These are phyloP conservation scores for Phytophthora crassamura DNA, from an alignment of 352 stramenopile species.

Conservation along the genomic window DNA sequence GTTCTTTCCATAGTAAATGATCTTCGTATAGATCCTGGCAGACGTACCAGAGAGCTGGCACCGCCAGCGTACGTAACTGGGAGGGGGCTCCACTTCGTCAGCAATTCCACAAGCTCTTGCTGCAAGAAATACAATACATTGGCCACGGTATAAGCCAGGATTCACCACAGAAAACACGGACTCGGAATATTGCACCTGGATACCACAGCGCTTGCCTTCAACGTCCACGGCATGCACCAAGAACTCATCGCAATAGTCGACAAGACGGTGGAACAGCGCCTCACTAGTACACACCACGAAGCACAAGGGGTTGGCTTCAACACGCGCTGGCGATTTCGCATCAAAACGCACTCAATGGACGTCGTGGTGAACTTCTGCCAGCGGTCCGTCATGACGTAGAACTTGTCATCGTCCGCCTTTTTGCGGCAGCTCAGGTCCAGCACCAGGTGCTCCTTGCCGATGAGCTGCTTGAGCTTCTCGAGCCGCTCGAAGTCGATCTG, in stretches of 20 bases:
- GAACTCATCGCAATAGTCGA: constrained; percentile 97
- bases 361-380: constrained; percentile 98
- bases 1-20: background rate
- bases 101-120: constrained; percentile 95
- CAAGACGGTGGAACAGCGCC: constrained; percentile 89
- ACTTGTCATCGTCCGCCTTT: constrained; percentile 84
- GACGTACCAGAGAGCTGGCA: constrained; percentile 85
- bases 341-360: constrained; percentile 73
- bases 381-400: constrained; percentile 96
- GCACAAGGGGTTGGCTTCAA: constrained; percentile 5
- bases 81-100: constrained; percentile 93
- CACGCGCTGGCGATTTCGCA: background rate
- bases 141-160: background rate
- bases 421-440: constrained; percentile 97
- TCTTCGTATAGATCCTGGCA: background rate
- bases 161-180: background rate
- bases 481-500: constrained; percentile 89
- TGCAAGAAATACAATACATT: constrained; percentile 31
- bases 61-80: constrained; percentile 98
- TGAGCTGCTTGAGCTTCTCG: constrained; percentile 63
- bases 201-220: constrained; percentile 96
- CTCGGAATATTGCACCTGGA: constrained; percentile 64
- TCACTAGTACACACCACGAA: constrained; percentile 43
- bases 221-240: constrained; percentile 98
- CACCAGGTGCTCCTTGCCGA: constrained; percentile 89